Conservation (phyloP, 2,329 filamentous ascomycete species). For the Harringtonia lauricola region DNA sequence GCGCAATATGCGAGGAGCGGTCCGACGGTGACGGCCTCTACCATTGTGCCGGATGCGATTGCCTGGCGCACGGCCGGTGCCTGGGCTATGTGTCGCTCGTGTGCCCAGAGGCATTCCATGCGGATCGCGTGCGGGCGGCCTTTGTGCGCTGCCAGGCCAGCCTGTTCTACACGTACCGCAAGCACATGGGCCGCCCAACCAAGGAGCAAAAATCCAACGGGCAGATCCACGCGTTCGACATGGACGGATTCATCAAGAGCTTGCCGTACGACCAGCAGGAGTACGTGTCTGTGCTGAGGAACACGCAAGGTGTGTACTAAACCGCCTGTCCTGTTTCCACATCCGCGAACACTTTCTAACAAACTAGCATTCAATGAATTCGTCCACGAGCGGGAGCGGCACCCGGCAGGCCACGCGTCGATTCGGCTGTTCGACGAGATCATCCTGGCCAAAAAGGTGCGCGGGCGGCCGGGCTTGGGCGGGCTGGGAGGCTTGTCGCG, state of each 20-base stretch:
- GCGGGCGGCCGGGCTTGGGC: slow-evolving; percentile 53
- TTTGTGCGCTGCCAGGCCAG: slow-evolving; percentile 58
- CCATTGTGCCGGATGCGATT: slow-evolving; percentile 55
- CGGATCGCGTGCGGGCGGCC: slow-evolving; percentile 50
- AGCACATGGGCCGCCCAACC: slow-evolving; percentile 46
- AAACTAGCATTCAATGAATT: slow-evolving; percentile 64
- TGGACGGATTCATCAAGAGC: slow-evolving; percentile 53
- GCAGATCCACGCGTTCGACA: slow-evolving; percentile 53
- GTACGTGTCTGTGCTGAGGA: slow-evolving; percentile 51
- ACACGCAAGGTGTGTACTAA: slow-evolving; percentile 45
- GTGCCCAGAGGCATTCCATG: slow-evolving; percentile 50
- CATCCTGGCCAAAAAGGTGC: slow-evolving; percentile 64
- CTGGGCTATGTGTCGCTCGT: slow-evolving; percentile 53
- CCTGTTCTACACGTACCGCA: slow-evolving; percentile 55
- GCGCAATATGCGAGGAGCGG: slow-evolving; percentile 67
- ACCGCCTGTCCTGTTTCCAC: background rate
- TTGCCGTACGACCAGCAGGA: slow-evolving; percentile 56
- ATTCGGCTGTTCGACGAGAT: slow-evolving; percentile 78
- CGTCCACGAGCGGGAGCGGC: slow-evolving; percentile 68
- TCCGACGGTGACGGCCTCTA: slow-evolving; percentile 64
- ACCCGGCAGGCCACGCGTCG: slow-evolving; percentile 46
- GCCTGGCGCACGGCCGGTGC: slow-evolving; percentile 46
- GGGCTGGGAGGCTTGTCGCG: slow-evolving; percentile 40
- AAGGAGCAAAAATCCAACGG: slow-evolving; percentile 50
- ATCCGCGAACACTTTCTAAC: background rate